phyloP scores from a whole-genome alignment of 768 basidiomycete species.

The Amanita pseudoporphyria region DNA sequence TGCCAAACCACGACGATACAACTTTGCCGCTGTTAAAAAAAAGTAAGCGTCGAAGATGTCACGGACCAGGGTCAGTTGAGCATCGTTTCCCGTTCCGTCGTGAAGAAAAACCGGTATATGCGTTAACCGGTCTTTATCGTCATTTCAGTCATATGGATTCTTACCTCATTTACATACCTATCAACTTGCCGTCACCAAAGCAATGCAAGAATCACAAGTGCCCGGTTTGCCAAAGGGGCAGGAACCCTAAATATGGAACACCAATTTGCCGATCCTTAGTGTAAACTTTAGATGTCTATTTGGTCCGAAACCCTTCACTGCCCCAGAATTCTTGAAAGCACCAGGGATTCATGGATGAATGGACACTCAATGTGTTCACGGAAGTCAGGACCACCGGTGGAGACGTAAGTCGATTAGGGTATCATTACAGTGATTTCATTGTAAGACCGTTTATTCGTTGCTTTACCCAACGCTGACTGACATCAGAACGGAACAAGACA shows the following conservation, averaged over 20 bases:
- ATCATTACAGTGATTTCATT: slow-evolving; percentile 76
- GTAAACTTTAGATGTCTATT: slow-evolving; percentile 66
- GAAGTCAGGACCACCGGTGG: slow-evolving; percentile 50
- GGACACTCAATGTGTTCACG: slow-evolving; percentile 57
- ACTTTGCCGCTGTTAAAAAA: no score
- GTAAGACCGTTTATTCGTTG: slow-evolving; percentile 31
- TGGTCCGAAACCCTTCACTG: slow-evolving; percentile 69
- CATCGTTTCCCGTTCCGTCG: no score
- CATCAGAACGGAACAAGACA: slow-evolving; percentile 70
- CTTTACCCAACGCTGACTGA: not conserved
- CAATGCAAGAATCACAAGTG: slow-evolving; percentile 10
- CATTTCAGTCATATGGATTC: slow-evolving; percentile 13
- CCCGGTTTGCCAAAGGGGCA: not conserved
- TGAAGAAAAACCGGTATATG: not conserved
- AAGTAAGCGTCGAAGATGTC: no score
- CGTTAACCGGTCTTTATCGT: slow-evolving; percentile 11
- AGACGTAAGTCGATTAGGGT: slow-evolving; percentile 44
- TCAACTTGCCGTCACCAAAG: slow-evolving; percentile 24
- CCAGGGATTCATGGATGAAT: slow-evolving; percentile 49
- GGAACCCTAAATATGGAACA: slow-evolving; percentile 67
- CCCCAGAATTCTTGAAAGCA: slow-evolving; percentile 55
- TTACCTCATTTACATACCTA: slow-evolving; percentile 16
- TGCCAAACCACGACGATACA: no score
- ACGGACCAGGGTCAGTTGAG: no score
- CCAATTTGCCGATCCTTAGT: slow-evolving; percentile 63